Conservation (phyloP, 768 basidiomycete species). For the Termitomyces sp. region DNA sequence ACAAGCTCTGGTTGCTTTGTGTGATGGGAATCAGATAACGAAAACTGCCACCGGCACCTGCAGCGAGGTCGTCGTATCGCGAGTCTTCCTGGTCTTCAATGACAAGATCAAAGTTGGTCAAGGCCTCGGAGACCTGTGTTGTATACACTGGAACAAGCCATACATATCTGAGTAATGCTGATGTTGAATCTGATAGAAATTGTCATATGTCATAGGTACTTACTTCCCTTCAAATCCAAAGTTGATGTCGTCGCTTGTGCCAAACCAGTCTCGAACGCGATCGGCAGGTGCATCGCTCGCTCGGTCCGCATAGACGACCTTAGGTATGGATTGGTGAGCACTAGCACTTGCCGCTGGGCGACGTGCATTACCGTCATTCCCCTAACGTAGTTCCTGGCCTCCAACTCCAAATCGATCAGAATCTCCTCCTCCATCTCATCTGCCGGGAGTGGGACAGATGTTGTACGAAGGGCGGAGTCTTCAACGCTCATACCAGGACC, state of each 20-base stretch:
- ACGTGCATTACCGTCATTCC: background rate
- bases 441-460: background rate
- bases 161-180: background rate
- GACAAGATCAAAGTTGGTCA: background rate
- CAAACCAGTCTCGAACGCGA: background rate
- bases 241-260: slow-evolving; percentile 3
- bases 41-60: background rate
- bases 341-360: background rate
- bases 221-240: background rate
- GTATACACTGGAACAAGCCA: slow-evolving; percentile 4
- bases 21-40: slow-evolving; percentile 5
- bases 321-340: background rate
- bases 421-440: background rate
- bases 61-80: slow-evolving; percentile 1
- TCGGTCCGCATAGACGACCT: slow-evolving; percentile 1
- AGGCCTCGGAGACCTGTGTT: background rate
- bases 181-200: background rate
- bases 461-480: background rate
- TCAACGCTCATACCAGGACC: background rate
- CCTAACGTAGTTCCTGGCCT: background rate
- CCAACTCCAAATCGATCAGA: background rate
- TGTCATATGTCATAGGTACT: background rate
- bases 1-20: background rate
- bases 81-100: background rate
- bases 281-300: background rate